Percentiles rank a stretch among this genome's conserved stretches.
These are phyloP conservation scores for Achaetomium macrosporum DNA, from an alignment of 2,329 filamentous ascomycete species.

Conservation along the genomic window DNA sequence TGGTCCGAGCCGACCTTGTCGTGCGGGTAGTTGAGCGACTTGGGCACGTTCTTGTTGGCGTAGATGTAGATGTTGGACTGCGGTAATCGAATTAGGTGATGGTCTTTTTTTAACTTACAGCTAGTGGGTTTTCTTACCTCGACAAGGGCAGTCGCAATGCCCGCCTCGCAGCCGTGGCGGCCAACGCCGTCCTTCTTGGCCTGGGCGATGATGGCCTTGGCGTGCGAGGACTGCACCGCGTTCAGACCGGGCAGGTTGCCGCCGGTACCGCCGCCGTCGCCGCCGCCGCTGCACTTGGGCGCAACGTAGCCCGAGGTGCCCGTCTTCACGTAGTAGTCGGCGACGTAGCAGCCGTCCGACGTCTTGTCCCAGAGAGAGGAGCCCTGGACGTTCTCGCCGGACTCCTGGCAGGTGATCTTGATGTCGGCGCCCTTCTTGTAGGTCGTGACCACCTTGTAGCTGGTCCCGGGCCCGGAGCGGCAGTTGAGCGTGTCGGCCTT, in stretches of 20 bases:
- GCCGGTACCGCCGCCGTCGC: neutral
- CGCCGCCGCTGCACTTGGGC: neutral
- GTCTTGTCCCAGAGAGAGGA: conserved; percentile 13
- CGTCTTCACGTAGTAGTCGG: conserved; percentile 14
- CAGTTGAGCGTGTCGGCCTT: conserved; percentile 14
- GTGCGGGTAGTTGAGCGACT: conserved; percentile 3
- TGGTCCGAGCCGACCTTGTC: conserved; percentile 1
- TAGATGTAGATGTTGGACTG: neutral
- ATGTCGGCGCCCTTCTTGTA: conserved; percentile 6
- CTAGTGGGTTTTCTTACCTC: neutral
- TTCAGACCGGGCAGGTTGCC: conserved; percentile 5
- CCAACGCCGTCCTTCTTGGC: conserved; percentile 5
- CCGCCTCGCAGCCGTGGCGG: conserved; percentile 1
- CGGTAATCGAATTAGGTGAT: neutral
- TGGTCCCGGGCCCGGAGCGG: conserved; percentile 12
- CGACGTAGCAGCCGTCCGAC: conserved; percentile 11
- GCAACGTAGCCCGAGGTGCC: conserved; percentile 5
- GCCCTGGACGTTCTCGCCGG: conserved; percentile 8
- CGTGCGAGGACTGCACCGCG: neutral
- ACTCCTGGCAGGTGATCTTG: conserved; percentile 7
- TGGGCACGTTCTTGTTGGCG: conserved; percentile 1
- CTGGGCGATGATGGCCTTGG: conserved; percentile 1
- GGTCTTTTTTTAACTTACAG: neutral
- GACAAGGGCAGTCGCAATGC: conserved; percentile 3
- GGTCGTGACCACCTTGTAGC: conserved; percentile 6